A percentile compares a stretch with the other conserved stretches of the same genome.
Conservation (phyloP, 2,329 filamentous ascomycete species). For the Chaetomium sp. region DNA sequence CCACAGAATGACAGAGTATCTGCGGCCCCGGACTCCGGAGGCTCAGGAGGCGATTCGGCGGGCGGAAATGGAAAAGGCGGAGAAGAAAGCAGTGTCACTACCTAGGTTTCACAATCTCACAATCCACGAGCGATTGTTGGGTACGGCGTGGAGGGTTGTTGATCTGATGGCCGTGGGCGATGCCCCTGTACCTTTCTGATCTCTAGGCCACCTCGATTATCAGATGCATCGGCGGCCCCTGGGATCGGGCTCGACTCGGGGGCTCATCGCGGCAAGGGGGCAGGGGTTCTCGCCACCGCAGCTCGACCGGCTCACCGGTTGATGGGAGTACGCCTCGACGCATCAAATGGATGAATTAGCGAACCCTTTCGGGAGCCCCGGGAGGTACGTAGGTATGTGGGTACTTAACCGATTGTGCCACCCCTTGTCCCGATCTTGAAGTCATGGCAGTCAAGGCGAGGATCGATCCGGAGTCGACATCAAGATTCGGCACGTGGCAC, state of each 20-base stretch:
- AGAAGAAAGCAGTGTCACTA: background rate
- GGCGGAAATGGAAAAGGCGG: constrained; percentile 1
- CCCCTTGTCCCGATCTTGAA: background rate
- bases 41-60: background rate
- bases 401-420: background rate
- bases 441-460: background rate
- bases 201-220: background rate
- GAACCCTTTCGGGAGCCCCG: background rate
- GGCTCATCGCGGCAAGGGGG: background rate
- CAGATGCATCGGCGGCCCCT: background rate
- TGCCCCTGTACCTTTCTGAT: background rate
- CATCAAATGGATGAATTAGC: background rate
- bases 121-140: background rate
- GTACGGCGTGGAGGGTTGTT: background rate
- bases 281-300: too few relatives aligned
- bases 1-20: background rate
- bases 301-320: background rate
- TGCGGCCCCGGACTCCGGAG: too few relatives aligned
- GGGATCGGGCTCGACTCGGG: constrained; percentile 1
- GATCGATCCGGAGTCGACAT: background rate
- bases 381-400: background rate
- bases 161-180: background rate
- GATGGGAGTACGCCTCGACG: too few relatives aligned
- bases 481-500: background rate
- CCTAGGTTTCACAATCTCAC: background rate